phyloP scores from a whole-genome alignment of 768 basidiomycete species.

The Lactarius evosmus region DNA sequence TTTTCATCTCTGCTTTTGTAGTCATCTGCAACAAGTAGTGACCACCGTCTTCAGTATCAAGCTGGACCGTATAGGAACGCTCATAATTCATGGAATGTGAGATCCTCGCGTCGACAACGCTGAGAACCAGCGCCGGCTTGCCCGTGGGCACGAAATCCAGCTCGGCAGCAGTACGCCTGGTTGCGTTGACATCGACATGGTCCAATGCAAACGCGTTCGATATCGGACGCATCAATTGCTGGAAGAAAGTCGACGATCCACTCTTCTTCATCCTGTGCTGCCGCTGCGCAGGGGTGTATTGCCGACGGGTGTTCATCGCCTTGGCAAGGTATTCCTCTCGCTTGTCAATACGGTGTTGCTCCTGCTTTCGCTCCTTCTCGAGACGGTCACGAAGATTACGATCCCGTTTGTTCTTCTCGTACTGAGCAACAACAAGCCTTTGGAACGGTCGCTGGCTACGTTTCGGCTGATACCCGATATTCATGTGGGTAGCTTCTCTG shows the following conservation, averaged over 20 bases:
- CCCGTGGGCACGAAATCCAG: conserved; percentile 69
- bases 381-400: conserved; percentile 63
- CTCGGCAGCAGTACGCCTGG: conserved; percentile 64
- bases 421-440: conserved; percentile 56
- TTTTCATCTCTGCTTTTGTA: conserved; percentile 65
- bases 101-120: conserved; percentile 67
- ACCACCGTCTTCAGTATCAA: conserved; percentile 85
- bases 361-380: conserved; percentile 70
- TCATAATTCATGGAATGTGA: conserved; percentile 74
- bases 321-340: conserved; percentile 72
- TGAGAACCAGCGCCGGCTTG: conserved; percentile 74
- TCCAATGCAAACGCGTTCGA: conserved; percentile 81
- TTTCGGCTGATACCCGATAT: conserved; percentile 47
- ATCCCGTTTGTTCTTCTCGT: conserved; percentile 82
- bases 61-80: conserved; percentile 76
- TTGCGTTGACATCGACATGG: conserved; percentile 38
- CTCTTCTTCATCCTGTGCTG: conserved; percentile 86
- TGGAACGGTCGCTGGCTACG: conserved; percentile 65
- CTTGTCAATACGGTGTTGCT: conserved; percentile 68
- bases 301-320: conserved; percentile 61
- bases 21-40: conserved; percentile 76
- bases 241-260: conserved; percentile 77
- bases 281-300: conserved; percentile 53
- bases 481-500: conserved; percentile 53
- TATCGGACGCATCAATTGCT: conserved; percentile 83